Base-by-base conservation (phyloP, 1,139 yeast genomes). In the Dujonia santamariae region DNA sequence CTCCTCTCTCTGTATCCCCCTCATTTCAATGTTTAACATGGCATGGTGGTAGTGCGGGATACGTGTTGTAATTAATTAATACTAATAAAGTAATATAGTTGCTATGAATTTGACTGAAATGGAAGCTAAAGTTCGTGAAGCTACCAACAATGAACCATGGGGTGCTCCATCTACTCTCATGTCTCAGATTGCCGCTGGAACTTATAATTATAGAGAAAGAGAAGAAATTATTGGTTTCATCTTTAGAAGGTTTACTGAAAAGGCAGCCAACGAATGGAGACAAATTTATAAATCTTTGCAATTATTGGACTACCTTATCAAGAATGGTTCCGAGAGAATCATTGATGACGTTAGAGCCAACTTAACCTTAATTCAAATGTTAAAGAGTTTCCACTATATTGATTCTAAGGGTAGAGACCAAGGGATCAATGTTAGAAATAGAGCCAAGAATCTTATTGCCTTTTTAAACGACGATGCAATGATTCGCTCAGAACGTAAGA, bases 101-200 rank as follows among this genome's bases (percentile, higher is more conserved):
- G 96, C 95, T 46, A 78, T 88, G 74, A 92, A 90, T 62, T 81
- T 86, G 59, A 86, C 96, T 9, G 97, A 87, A 46, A 88, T 86
- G 83, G 98, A 92, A 63, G 84, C 96, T 31, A 88, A 85, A 60
- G 98, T 88, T 15, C 80, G 98, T 43, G 97, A 92, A 59, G 97
- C 97, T 31, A 92, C 98, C 37, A 92, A 92, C 58, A 92, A 92
- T 56, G 99, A 92, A 60, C 98, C 98, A 2, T 92, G 99, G 99
- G 98, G 98, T n/a, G 95, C 97, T 3, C 80, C 95, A 2, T 76
- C 94, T 4, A 77, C 96, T 2, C 65, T 85, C 54, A 92, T 94
- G 97, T 85, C 83, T 42, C 94, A 88, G 54, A 92, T 94, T 49
- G 94, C 98, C 4, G 85, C 88, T 22, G 97, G 96, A 2, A 92